phyloP scores from a whole-genome alignment of 345 rosid species.

The Citrus medica region DNA sequence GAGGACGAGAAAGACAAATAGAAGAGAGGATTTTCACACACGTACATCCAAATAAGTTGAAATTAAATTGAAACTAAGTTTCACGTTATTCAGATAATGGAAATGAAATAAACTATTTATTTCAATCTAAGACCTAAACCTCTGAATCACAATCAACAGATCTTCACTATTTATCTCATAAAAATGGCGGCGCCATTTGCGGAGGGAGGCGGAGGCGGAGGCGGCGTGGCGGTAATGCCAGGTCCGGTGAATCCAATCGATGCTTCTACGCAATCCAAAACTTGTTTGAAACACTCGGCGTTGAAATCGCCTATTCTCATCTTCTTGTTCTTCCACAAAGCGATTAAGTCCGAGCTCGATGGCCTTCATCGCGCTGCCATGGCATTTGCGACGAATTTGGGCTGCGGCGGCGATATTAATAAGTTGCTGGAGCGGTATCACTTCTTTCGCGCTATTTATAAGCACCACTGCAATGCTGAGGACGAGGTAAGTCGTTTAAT shows the following conservation, averaged over 20 bases:
- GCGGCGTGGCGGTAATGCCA: conserved; percentile 60
- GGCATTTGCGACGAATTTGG: conserved; percentile 41
- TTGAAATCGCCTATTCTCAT: conserved; percentile 62
- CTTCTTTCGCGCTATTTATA: conserved; percentile 53
- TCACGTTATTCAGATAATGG: not conserved
- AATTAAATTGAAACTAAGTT: not conserved
- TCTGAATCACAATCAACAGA: not conserved
- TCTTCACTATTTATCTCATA: not conserved
- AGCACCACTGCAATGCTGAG: conserved; percentile 75
- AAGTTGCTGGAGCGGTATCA: conserved; percentile 47
- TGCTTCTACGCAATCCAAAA: conserved; percentile 36
- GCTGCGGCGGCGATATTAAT: conserved; percentile 35
- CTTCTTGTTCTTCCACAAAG: conserved; percentile 67
- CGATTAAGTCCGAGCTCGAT: conserved; percentile 63
- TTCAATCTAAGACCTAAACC: not conserved
- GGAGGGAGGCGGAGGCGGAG: conserved; percentile 37
- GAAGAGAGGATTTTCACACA: not conserved
- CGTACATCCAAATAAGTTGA: not conserved
- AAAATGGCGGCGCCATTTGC: conserved; percentile 59
- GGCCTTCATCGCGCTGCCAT: conserved; percentile 58
- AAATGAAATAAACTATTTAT: not conserved
- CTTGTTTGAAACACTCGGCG: conserved; percentile 45
- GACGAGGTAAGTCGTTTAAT: conserved; percentile 48
- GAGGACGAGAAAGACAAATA: not conserved
- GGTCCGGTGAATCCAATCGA: conserved; percentile 49